Evolutionary conservation across 768 basidiomycete species (phyloP), one percentile per base, ranked within the genome.

Genomic region (Infundibulicybe gibba): DNA sequence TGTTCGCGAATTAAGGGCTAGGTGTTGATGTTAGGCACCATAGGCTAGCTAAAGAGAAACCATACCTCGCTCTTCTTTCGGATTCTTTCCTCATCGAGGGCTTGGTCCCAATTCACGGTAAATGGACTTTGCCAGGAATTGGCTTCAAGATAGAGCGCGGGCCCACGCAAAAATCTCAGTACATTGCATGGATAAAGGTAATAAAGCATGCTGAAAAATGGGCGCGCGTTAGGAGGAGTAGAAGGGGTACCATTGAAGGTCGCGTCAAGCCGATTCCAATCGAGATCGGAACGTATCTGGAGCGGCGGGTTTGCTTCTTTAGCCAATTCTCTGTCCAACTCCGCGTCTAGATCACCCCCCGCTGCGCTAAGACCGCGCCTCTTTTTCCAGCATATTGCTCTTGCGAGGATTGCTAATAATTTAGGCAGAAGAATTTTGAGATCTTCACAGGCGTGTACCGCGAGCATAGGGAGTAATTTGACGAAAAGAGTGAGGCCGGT

Each of bases 161-260:
- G 90, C 42, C 74, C 69, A 43, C 83, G 80, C 44, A 94, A 64
- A 63, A 97, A 97, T 45, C 76, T 78, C 48, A 95, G 70, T 35
- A 89, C 74, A 67, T 94, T 97, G 66, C 85, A 88, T 1, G 94
- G 94, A 69, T 90, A 97, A 41, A 94, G 79, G 56, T 91, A 94
- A 66, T 94, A 95, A 50, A 97, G 70, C 39, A 76, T 76, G 2
- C 85, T 84, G 66, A 93, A 93, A 57, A 80, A 89, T 38, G 70
- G 75, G 15, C 80, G 75, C 13, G 81, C 75, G 3, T 80, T 77
- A 14, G 89, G 87, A 1, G 79, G 67, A 21, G 70, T 64, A 12
- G 80, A 74, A n/a, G 70, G 62, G 1, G 70, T 71, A 9, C 74
- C 68, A 52, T 76, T 69, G 59, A 87, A 81, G 1, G 80, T 72